Conservation (phyloP, 2,329 filamentous ascomycete genomes). For the Huntiella bhutanensis region DNA sequence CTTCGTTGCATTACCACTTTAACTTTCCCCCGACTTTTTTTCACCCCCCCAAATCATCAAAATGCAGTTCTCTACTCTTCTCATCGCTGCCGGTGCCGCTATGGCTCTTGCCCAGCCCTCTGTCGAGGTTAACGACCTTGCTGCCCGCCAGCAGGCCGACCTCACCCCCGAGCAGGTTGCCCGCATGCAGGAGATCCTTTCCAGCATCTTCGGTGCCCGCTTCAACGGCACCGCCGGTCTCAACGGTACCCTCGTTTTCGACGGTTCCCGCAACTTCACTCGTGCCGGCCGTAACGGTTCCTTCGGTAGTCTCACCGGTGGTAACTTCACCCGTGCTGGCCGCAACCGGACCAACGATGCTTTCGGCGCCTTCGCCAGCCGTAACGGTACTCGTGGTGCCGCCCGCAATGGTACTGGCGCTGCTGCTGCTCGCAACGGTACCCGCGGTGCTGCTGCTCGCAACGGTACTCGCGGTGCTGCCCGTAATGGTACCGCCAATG, state of each 20-base stretch:
- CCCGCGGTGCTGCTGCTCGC: not conserved
- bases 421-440: not conserved
- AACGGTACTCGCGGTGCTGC: not conserved
- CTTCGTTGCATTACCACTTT: not conserved
- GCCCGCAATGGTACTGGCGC: not conserved
- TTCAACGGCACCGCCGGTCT: not conserved
- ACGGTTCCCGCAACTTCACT: too few relatives aligned
- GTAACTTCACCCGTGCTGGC: not conserved
- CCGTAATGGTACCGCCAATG: not conserved
- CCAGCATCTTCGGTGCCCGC: not conserved
- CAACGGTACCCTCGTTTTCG: not conserved
- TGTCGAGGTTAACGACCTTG: slow-evolving; percentile 21
- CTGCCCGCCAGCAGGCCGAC: not conserved
- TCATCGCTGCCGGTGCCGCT: slow-evolving; percentile 38
- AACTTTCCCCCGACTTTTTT: not conserved
- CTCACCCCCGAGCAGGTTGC: not conserved
- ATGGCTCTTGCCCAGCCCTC: slow-evolving; percentile 34
- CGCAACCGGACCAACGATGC: not conserved
- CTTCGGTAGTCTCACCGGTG: not conserved
- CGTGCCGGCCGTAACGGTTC: not conserved
- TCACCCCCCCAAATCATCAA: not conserved
- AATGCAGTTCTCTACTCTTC: slow-evolving; percentile 17
- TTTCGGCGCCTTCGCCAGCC: not conserved
- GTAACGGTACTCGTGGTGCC: not conserved
- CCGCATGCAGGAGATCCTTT: not conserved